Percentiles rank a stretch among this genome's conserved stretches.
These are phyloP conservation scores for Trichocladium antarcticum DNA, from an alignment of 495 filamentous ascomycete species.

Conservation along the genomic window DNA sequence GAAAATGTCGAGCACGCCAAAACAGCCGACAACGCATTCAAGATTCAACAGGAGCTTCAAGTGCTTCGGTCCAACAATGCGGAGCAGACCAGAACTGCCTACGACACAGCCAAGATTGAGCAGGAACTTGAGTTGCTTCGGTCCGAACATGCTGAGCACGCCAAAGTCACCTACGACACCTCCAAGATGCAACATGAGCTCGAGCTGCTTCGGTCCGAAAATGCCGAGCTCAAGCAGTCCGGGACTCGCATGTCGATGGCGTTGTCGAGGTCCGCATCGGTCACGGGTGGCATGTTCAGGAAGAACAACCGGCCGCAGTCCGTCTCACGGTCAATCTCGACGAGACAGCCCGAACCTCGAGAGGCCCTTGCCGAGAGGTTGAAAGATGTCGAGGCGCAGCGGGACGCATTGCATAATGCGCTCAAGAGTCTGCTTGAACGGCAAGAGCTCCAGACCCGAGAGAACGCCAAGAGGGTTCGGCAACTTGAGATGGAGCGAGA, in stretches of 20 bases:
- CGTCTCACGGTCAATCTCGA: constrained; percentile 49
- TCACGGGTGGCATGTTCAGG: constrained; percentile 23
- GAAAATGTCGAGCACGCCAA: constrained; percentile 41
- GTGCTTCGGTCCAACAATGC: constrained; percentile 39
- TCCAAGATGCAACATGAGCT: constrained; percentile 67
- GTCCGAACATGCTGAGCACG: constrained; percentile 44
- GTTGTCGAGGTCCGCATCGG: constrained; percentile 36
- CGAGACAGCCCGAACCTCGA: constrained; percentile 51
- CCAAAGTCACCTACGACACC: constrained; percentile 22
- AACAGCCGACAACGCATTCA: constrained; percentile 32
- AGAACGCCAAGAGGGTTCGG: constrained; percentile 65
- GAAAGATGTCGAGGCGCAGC: constrained; percentile 85
- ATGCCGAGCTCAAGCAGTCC: constrained; percentile 27
- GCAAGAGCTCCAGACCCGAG: constrained; percentile 67
- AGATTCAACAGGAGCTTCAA: constrained; percentile 69
- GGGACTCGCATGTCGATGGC: constrained; percentile 20
- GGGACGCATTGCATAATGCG: constrained; percentile 81
- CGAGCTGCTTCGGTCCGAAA: constrained; percentile 56
- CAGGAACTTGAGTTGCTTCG: constrained; percentile 64
- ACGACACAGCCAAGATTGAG: constrained; percentile 66
- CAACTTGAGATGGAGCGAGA: constrained; percentile 69
- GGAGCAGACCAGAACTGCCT: constrained; percentile 57
- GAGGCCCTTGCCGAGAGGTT: constrained; percentile 71
- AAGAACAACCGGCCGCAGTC: constrained; percentile 22
- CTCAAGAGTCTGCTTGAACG: constrained; percentile 79